phyloP scores from a whole-genome alignment of 805 yeast genomes.

The Pichia occidentalis region DNA sequence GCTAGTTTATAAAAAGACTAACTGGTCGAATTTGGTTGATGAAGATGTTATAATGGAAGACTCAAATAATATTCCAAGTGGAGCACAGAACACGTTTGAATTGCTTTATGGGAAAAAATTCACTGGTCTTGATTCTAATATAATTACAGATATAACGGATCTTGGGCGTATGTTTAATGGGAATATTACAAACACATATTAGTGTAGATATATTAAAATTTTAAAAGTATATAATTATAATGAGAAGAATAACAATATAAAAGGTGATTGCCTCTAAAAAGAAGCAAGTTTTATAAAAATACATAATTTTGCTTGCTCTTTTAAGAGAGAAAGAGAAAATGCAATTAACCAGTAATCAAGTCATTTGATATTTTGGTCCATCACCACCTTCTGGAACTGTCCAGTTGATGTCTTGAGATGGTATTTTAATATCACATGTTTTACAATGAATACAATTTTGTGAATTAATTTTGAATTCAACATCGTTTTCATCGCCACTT shows the following conservation, averaged over 20 bases:
- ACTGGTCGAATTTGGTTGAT: neutral
- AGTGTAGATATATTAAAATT: too few relatives aligned
- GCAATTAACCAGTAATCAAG: constrained; percentile 26
- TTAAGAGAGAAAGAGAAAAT: neutral
- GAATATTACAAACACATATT: constrained; percentile 8
- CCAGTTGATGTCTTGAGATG: constrained; percentile 93
- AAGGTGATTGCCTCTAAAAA: too few relatives aligned
- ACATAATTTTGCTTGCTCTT: neutral
- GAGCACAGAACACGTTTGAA: constrained; percentile 15
- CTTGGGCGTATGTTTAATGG: constrained; percentile 25
- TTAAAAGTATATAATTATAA: too few relatives aligned
- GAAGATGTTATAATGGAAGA: neutral
- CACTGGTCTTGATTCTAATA: constrained; percentile 18
- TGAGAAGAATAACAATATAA: too few relatives aligned
- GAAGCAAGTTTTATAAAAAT: too few relatives aligned
- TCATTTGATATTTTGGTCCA: constrained; percentile 93
- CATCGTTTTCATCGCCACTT: constrained; percentile 53
- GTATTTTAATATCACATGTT: constrained; percentile 96
- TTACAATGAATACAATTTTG: constrained; percentile 98
- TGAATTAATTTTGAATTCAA: constrained; percentile 85
- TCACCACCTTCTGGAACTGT: constrained; percentile 98
- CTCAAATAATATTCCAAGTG: neutral
- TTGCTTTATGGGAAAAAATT: constrained; percentile 23
- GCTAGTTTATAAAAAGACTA: constrained; percentile 20
- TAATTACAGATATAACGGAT: constrained; percentile 21